Conservation (phyloP, 371 early-diverging fungal species). For the Mortierella sp. region DNA sequence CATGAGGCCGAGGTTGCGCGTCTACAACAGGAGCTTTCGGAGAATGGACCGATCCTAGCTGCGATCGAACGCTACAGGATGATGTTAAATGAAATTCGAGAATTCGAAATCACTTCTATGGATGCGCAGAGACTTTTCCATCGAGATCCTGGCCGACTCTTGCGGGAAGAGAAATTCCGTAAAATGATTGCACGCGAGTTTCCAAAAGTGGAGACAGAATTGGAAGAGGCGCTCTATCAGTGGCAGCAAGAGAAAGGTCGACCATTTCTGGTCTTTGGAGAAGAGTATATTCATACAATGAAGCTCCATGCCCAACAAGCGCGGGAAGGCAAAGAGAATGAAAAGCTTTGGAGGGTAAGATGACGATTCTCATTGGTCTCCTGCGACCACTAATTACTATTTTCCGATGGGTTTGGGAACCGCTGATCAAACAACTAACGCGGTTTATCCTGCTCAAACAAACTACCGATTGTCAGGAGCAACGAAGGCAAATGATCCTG, state of each 20-base stretch:
- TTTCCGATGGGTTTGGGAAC: no score
- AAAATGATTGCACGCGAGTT: conserved; percentile 30
- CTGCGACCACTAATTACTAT: no score
- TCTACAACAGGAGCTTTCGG: conserved; percentile 18
- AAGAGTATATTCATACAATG: conserved; percentile 43
- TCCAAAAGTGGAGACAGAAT: conserved; percentile 31
- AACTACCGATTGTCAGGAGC: conserved; percentile 24
- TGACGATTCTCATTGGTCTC: neutral
- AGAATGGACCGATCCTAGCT: conserved; percentile 25
- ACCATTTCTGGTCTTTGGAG: conserved; percentile 47
- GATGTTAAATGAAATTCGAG: conserved; percentile 37
- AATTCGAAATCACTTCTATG: conserved; percentile 32
- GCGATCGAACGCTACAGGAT: conserved; percentile 28
- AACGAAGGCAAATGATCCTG: conserved; percentile 15
- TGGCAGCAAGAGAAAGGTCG: conserved; percentile 34
- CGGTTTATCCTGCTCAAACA: no score
- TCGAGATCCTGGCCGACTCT: conserved; percentile 45
- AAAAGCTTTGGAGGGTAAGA: conserved; percentile 34
- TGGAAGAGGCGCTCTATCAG: conserved; percentile 22
- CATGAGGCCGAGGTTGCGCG: conserved; percentile 44
- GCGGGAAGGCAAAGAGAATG: conserved; percentile 42
- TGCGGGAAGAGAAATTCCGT: conserved; percentile 45
- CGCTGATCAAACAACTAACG: no score
- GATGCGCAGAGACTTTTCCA: conserved; percentile 34
- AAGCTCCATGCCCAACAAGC: conserved; percentile 37